Conservation (phyloP, 2,329 filamentous ascomycete genomes). For the Verticillium isaacii region DNA sequence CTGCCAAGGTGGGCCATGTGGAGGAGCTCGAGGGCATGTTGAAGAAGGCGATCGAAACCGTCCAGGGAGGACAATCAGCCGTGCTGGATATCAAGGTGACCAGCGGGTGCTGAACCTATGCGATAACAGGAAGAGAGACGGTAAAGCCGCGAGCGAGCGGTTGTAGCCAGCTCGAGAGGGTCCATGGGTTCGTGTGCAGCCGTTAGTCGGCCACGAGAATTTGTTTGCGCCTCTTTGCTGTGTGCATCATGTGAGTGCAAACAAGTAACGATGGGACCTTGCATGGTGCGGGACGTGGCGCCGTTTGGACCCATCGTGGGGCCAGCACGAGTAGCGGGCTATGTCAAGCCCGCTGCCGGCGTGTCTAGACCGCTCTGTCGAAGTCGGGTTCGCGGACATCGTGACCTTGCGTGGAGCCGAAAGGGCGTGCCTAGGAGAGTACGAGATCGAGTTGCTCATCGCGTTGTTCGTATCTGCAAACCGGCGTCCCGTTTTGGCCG, state of each 20-base stretch:
- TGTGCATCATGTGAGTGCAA: not conserved
- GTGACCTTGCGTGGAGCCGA: not conserved
- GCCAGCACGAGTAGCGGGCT: not conserved
- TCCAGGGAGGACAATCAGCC: constrained; percentile 44
- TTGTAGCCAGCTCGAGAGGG: not conserved
- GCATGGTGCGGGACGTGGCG: not conserved
- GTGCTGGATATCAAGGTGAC: constrained; percentile 51
- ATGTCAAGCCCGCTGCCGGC: not conserved
- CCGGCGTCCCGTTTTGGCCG: not conserved
- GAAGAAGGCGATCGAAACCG: constrained; percentile 43
- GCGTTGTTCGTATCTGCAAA: not conserved
- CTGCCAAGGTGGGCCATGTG: constrained; percentile 41
- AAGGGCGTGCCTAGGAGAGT: not conserved
- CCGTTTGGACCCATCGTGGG: not conserved
- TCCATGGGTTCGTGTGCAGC: not conserved
- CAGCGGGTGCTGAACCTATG: constrained; percentile 29
- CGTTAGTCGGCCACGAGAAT: not conserved
- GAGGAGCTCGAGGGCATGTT: constrained; percentile 42
- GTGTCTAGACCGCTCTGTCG: not conserved
- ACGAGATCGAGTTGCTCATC: not conserved
- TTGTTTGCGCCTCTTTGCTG: not conserved
- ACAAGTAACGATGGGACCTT: not conserved
- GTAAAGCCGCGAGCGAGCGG: not conserved
- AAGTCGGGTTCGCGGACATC: not conserved
- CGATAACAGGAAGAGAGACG: not conserved